Percentiles rank a stretch among this genome's conserved stretches.
These are phyloP conservation scores for Globisporangium abappressorium DNA, from an alignment of 352 stramenopile species.

Conservation along the genomic window DNA sequence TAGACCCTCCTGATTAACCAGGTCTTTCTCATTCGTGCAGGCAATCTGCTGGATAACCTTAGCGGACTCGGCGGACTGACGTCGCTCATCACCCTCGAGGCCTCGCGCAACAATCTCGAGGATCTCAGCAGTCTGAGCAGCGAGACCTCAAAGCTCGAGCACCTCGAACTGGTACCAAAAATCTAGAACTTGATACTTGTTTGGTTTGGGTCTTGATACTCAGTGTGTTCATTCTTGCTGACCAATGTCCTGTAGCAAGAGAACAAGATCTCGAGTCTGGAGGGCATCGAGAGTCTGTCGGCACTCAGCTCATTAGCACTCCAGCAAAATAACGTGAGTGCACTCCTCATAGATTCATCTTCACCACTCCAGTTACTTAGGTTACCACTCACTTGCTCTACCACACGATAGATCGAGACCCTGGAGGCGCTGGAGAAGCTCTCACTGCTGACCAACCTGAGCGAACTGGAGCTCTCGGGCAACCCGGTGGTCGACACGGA, in stretches of 20 bases:
- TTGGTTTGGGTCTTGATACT: not conserved
- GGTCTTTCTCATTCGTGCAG: constrained; percentile 18
- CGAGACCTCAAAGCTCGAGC: constrained; percentile 49
- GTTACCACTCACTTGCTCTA: no score
- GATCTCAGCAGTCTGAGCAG: constrained; percentile 34
- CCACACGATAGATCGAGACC: constrained; percentile 38
- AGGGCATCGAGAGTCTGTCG: constrained; percentile 47
- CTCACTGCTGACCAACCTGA: constrained; percentile 35
- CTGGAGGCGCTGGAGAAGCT: constrained; percentile 49
- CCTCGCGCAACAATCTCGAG: constrained; percentile 47
- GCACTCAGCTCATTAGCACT: constrained; percentile 42
- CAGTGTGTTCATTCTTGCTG: not conserved
- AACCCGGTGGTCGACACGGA: constrained; percentile 56
- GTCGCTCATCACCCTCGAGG: constrained; percentile 52
- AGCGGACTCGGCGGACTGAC: constrained; percentile 42
- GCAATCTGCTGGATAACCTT: constrained; percentile 51
- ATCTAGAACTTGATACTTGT: not conserved
- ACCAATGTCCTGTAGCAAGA: constrained; percentile 37
- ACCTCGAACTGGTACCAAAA: constrained; percentile 30
- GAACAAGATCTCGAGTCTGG: constrained; percentile 60
- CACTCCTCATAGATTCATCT: no score
- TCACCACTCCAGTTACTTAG: no score
- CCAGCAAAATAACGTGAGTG: constrained; percentile 61
- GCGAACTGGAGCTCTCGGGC: constrained; percentile 41
- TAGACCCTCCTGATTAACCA: not conserved